phyloP scores from a whole-genome alignment of 1,284 basidiomycete genomes.

The Papiliotrema flavescens region DNA sequence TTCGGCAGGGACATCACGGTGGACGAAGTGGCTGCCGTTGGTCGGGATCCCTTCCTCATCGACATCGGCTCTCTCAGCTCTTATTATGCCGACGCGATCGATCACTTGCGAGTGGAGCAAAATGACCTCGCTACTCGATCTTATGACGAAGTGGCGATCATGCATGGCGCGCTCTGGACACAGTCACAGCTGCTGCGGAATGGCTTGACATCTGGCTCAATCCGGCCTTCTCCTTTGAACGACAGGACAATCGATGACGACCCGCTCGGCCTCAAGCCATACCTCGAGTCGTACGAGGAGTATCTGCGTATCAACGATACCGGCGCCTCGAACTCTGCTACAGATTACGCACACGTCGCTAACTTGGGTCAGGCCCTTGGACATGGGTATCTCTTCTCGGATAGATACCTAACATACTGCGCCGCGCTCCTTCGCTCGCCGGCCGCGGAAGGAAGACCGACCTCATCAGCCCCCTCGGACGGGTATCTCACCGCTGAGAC shows the following conservation, averaged over 20 bases:
- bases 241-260: constrained; percentile 42
- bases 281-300: constrained; percentile 56
- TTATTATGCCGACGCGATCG: constrained; percentile 11
- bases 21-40: constrained; percentile 19
- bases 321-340: constrained; percentile 20
- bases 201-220: constrained; percentile 62
- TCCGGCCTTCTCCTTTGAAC: constrained; percentile 41
- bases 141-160: constrained; percentile 66
- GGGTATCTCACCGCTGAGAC: background rate
- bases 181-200: constrained; percentile 64
- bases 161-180: constrained; percentile 59
- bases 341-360: constrained; percentile 22
- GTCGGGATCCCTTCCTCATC: constrained; percentile 54
- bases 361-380: constrained; percentile 10
- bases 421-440: constrained; percentile 33
- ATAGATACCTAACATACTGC: constrained; percentile 59
- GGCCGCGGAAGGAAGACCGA: constrained; percentile 17
- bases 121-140: constrained; percentile 53
- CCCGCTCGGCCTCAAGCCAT: constrained; percentile 60
- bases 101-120: constrained; percentile 13
- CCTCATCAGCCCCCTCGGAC: background rate
- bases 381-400: constrained; percentile 60
- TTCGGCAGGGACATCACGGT: constrained; percentile 40
- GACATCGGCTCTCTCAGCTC: constrained; percentile 16
- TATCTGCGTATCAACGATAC: constrained; percentile 43